A percentile compares a stretch with the other conserved stretches of the same genome.
These are phyloP conservation scores for Thuidium tamariscinum DNA, from an alignment of 225 moss, liverwort and hornwort genomes.

Conservation along the genomic window DNA sequence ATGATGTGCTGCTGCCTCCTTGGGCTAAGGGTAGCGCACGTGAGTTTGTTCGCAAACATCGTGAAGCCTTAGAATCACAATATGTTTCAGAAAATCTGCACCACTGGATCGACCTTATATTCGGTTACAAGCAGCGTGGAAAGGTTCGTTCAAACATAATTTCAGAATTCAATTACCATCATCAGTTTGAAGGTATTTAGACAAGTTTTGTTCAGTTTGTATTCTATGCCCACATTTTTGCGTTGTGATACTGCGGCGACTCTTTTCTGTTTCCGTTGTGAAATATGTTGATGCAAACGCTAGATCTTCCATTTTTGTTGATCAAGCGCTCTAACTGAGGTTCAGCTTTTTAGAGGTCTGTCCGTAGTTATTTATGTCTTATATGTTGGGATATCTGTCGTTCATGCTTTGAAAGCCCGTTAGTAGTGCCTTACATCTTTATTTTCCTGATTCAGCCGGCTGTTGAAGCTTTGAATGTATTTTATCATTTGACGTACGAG, in stretches of 20 bases:
- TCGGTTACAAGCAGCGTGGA: conserved; percentile 76
- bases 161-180: not conserved
- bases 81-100: conserved; percentile 90
- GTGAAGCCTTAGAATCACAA: conserved; percentile 89
- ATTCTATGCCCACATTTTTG: not conserved
- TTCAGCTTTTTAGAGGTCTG: not conserved
- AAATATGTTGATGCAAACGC: not conserved
- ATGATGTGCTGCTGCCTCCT: conserved; percentile 79
- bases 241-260: not conserved
- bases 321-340: not conserved
- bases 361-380: not conserved
- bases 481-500: conserved; percentile 87
- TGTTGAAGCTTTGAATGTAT: conserved; percentile 83
- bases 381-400: too few species aligned
- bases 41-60: conserved; percentile 77
- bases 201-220: not conserved
- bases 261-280: not conserved
- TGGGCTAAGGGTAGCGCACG: conserved; percentile 92
- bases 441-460: conserved; percentile 46
- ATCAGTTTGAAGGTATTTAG: not conserved
- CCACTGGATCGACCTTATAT: conserved; percentile 92
- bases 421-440: not conserved
- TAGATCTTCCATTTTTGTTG: not conserved
- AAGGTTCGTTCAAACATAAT: conserved; percentile 31
- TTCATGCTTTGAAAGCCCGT: not conserved